Base-by-base conservation (phyloP, 2,329 filamentous ascomycete genomes). In the Trichoderma gracile region DNA sequence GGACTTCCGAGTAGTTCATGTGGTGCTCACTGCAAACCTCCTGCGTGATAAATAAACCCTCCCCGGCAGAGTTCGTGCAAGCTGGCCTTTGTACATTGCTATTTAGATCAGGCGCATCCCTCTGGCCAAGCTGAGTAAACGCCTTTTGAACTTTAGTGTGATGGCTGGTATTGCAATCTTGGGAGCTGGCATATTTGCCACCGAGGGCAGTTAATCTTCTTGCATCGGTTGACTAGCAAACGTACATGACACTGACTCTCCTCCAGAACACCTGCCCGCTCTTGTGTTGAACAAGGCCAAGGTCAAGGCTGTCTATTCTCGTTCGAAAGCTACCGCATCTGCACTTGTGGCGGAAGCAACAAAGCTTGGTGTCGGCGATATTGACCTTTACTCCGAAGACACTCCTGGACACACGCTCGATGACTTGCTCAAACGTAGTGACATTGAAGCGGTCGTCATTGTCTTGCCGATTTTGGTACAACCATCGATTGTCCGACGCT, bases 331-430 rank as follows among this genome's bases (percentile, higher is more conserved):
- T 17, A 61, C 58, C 9, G 58, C 58, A 17, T 61, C 58, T 5
- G 14, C 38, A 5, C 58, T 61, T 33, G 58, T 61, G 17, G 38
- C 46, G 23, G 58, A 61, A 23, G 58, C 58, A 53, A 45, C 23
- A 5, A 61, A 53, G n/a, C 47, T 61, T 30, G 58, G 58, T 2
- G 38, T 61, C 9, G 10, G 21, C 5, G 3, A 30, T 40, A 10
- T 61, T 61, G 58, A 63, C n/a, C 52, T 63, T 19, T 63, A 63
- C n/a, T 56, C 60, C 14, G 60, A 63, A 47, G 60, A 63, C n/a
- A 63, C 42, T n/a, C 15, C 42, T 47, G 50, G 33, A 4, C 52
- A 58, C 38, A 49, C 60, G 19, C 60, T 63, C 9, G 52, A 47
- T 19, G 60, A 63, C 27, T 53, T 63, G 38, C 45, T 63, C 14